Conservation (phyloP, 768 basidiomycete species). For the Naematelia encephala region DNA sequence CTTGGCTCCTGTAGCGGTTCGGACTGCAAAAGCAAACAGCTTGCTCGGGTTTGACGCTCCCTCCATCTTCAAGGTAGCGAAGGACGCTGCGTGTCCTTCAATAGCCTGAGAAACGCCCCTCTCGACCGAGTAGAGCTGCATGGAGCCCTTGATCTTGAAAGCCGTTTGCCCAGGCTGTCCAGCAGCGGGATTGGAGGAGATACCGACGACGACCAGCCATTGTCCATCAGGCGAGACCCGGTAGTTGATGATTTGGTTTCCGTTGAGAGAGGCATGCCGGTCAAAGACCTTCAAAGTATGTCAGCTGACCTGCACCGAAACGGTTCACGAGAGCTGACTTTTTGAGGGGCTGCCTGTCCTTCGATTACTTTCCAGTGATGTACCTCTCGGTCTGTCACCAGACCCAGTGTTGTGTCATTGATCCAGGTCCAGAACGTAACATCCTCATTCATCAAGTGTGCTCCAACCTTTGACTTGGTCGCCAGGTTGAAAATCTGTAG, state of each 20-base stretch:
- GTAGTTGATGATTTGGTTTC: slow-evolving; percentile 98
- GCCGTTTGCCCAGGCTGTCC: slow-evolving; percentile 58
- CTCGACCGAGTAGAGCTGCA: slow-evolving; percentile 94
- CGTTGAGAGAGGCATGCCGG: slow-evolving; percentile 87
- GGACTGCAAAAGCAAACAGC: slow-evolving; percentile 89
- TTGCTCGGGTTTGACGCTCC: slow-evolving; percentile 81
- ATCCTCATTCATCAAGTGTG: slow-evolving; percentile 89
- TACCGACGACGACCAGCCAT: slow-evolving; percentile 95
- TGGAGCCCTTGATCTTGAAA: slow-evolving; percentile 97
- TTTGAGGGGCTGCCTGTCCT: slow-evolving; percentile 47
- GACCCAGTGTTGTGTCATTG: slow-evolving; percentile 80
- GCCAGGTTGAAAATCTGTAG: slow-evolving; percentile 98
- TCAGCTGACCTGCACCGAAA: neutral
- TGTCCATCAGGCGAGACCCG: slow-evolving; percentile 87
- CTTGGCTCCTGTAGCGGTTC: slow-evolving; percentile 97
- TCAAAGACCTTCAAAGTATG: slow-evolving; percentile 71
- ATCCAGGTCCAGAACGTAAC: slow-evolving; percentile 99
- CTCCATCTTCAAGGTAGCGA: slow-evolving; percentile 86
- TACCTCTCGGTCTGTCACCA: slow-evolving; percentile 91
- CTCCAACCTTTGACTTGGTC: slow-evolving; percentile 95
- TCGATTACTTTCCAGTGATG: slow-evolving; percentile 72
- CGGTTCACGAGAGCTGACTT: slow-evolving; percentile 32
- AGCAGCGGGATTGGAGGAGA: slow-evolving; percentile 73
- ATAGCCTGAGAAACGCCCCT: slow-evolving; percentile 94
- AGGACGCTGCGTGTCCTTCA: slow-evolving; percentile 96